Percentiles rank a stretch among this genome's conserved stretches.
phyloP scores from a whole-genome alignment of 352 stramenopile genomes.

The Globisporangium lucens region DNA sequence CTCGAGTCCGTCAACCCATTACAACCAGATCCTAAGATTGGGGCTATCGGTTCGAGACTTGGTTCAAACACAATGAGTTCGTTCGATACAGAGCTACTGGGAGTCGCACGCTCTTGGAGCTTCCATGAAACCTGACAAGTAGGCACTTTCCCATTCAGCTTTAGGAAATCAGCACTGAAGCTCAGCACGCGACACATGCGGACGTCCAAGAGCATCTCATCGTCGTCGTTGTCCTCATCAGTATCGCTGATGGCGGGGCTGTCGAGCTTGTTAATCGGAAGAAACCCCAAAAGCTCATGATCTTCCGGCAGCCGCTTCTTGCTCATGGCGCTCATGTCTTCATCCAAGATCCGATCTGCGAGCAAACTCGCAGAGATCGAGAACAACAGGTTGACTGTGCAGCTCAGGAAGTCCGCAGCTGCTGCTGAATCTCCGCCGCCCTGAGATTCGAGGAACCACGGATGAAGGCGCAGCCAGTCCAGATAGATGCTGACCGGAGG shows the following conservation, averaged over 20 bases:
- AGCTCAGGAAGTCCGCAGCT: conserved; percentile 11
- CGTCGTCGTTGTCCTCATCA: not conserved
- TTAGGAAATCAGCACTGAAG: conserved; percentile 12
- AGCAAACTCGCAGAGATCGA: conserved; percentile 19
- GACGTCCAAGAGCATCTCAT: conserved; percentile 16
- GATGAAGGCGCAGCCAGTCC: conserved; percentile 39
- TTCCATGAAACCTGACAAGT: conserved; percentile 28
- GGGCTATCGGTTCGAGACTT: not conserved
- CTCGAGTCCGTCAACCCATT: not conserved
- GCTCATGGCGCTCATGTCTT: conserved; percentile 11
- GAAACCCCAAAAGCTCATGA: conserved; percentile 34
- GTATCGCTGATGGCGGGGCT: not conserved
- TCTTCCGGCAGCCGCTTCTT: conserved; percentile 33
- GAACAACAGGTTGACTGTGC: conserved; percentile 15
- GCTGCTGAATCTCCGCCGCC: not conserved
- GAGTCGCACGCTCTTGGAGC: conserved; percentile 14
- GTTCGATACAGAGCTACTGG: not conserved
- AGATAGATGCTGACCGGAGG: conserved; percentile 36
- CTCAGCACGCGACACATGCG: conserved; percentile 24
- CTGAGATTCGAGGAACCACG: conserved; percentile 20
- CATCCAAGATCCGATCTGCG: conserved; percentile 14
- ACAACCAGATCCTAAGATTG: not conserved
- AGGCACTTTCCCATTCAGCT: conserved; percentile 17
- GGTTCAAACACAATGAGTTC: conserved; percentile 5
- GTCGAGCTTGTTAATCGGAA: conserved; percentile 20